Conservation (phyloP, 1,284 basidiomycete genomes). For the Trametes hirsuta region DNA sequence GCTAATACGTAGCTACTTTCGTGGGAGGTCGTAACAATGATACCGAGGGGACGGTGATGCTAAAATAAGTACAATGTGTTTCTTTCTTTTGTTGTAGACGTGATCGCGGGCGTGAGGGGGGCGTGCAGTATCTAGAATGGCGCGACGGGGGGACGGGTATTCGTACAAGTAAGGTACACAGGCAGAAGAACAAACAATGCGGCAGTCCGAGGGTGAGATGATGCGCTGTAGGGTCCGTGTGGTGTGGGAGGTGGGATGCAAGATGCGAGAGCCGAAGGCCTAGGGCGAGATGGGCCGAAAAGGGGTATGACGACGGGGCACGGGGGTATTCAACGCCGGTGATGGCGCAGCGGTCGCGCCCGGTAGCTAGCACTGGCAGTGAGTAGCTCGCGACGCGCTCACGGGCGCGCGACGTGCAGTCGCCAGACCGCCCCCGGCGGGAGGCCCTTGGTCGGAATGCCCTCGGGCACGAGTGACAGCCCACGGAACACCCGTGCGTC, state of each 20-base stretch:
- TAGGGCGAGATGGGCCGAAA: not conserved
- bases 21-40: no score
- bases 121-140: slow-evolving; percentile 1
- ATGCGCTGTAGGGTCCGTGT: slow-evolving; percentile 15
- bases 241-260: not conserved
- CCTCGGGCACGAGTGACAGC: slow-evolving; percentile 25
- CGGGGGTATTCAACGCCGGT: not conserved
- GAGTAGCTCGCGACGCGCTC: not conserved
- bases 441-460: slow-evolving; percentile 24
- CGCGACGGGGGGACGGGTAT: slow-evolving; percentile 1
- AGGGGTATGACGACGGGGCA: not conserved
- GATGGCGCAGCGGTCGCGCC: not conserved
- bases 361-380: not conserved
- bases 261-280: not conserved
- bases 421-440: slow-evolving; percentile 28
- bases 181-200: not conserved
- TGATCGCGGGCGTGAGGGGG: not conserved
- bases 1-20: no score
- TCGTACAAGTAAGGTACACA: slow-evolving; percentile 11
- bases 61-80: no score
- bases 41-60: no score
- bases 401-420: slow-evolving; percentile 24
- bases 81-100: no score
- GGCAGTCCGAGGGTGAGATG: slow-evolving; percentile 10
- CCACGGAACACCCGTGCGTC: slow-evolving; percentile 25